Base-by-base conservation (phyloP, 1,284 basidiomycete species). In the Coriolopsis trogii region DNA sequence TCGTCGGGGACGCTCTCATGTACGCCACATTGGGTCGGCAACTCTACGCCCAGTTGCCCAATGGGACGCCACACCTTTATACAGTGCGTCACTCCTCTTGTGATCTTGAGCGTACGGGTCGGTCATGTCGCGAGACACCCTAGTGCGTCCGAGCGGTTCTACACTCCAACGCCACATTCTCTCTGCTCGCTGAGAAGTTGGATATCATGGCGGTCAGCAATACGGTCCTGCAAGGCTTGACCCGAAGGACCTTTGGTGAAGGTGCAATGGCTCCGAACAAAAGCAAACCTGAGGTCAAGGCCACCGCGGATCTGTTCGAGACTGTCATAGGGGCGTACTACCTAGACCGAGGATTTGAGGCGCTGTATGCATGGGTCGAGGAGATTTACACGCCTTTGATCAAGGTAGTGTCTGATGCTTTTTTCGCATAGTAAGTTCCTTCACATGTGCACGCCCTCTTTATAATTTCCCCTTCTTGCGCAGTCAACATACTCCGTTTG, bases 1-100 rank as follows among this genome's bases (percentile, higher is more conserved):
- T 67, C 47, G 44, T 71, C 12, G 69, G 69, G 15, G 69, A 71
- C 48, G 67, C 67, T 26, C 51, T 70, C 18, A 69, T 71, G 63
- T 67, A 70, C 55, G 64, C 67, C 43, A 65, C 65, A 30, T 51
- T 70, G 15, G 66, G 63, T 21, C 59, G 60, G 16, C 58, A 65
- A 42, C 52, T 70, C 15, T 67, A 65, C 46, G 51, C 51, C 9
- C 61, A 63, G 33, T 49, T 63, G 18, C 68, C 69, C 7, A 41
- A 61, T 4, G 67, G 65, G 7, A 51, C 51, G 3, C 65, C 69
- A 6, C 53, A 61, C 38, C 56, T 71, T 16, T 67, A 67, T 46
- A 70, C 66, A 31, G 69, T 71, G 57, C 48, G 67, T 63, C 28
- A 7, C 43, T 13, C n/a, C 25, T 25, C 36, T 29, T 21, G 3